Base-by-base conservation (phyloP, 352 stramenopile genomes). In the Phytophthora aleatoria region DNA sequence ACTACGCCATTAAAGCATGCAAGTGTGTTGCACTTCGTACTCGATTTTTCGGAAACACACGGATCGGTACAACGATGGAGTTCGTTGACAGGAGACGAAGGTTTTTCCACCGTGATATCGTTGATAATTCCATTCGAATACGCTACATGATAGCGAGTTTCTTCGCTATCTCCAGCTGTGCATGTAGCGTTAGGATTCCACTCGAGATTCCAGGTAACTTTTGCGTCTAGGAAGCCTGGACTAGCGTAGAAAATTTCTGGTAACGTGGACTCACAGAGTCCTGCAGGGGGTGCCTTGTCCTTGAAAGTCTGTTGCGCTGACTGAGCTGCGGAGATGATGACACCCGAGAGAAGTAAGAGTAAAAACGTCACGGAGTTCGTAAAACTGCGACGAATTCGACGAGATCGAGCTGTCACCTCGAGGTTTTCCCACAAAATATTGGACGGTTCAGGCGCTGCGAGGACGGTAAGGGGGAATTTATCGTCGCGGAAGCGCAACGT, bases 361-460 rank as follows among this genome's bases (percentile, higher is more conserved):
- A 95, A 52, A 33, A 92, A 87, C 3, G 86, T 95, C 26, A 93
- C 61, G 1, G 87, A 71, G 39, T 88, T 88, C 3, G 84, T 92
- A 12, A 93, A 74, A 30, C 76, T 81, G 13, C 86, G 84, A 0
- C 88, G 73, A 33, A 88, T 74, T 9, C 88, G 78, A 13, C 88
- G 83, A 0, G 75, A 81, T 41, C 68, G 67, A n/a, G 79, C 41
- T 30, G 87, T 87, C 8, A 87, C 73, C 57, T 95, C 86, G 0
- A 95, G 72, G 52, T 94, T 96, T 54, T 96, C 88, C 88, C 88
- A 96, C 47, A 95, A 69, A 45, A 96, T 95, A 45, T 96, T 94
- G 2, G 83, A 92, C 24, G 88, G 88, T 51, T 96, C 88, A 0
- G 85, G 84, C 0, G 88, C 88, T 10, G 74, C 47, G 1, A 57